Evolutionary conservation across 805 yeast genomes (phyloP), one percentile per base, ranked within the genome.

Genomic region (Starmerella stigmatis): DNA sequence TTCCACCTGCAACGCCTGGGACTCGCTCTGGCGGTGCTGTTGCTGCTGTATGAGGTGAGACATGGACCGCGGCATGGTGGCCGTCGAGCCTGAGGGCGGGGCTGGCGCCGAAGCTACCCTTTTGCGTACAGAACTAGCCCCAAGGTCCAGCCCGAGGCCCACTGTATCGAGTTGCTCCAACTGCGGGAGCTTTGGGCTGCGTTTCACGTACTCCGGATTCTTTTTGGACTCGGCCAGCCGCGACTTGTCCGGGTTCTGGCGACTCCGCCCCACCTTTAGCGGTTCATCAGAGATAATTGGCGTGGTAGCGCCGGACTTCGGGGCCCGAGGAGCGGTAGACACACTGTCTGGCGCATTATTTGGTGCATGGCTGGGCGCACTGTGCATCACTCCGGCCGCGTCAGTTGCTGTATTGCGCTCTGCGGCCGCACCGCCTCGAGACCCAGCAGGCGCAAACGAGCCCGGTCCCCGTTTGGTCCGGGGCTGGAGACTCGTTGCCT

Each of bases 111-210:
- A 34, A 11, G 26, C 27, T n/a, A 34, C 38, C 5, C 26, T 16
- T 21, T 34, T 23, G 28, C 22, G 26, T 19, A 12, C 38, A 5
- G 26, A 11, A 13, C 8, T n/a, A 19, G 28, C 27, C 26, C 38
- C 27, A 12, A 34, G 27, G 19, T 34, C 38, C 19, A 34, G 38
- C 27, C 38, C 38, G 17, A 34, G 38, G 22, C 38, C 38, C 16
- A 34, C 27, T 5, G 27, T 25, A 4, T 19, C 38, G 27, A 19
- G 20, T 13, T 21, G 11, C 19, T 8, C 27, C 11, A 17, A 13
- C 19, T 12, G 23, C 5, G 27, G 38, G 6, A 21, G 21, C 15
- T 21, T 26, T 7, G 38, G 38, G 28, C 27, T 34, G 13, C 38
- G 38, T 12, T 34, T 23, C 17, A 34, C 26, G 38, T 34, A 34